phyloP scores from a whole-genome alignment of 345 rosid species.

The Triadica sebifera region DNA sequence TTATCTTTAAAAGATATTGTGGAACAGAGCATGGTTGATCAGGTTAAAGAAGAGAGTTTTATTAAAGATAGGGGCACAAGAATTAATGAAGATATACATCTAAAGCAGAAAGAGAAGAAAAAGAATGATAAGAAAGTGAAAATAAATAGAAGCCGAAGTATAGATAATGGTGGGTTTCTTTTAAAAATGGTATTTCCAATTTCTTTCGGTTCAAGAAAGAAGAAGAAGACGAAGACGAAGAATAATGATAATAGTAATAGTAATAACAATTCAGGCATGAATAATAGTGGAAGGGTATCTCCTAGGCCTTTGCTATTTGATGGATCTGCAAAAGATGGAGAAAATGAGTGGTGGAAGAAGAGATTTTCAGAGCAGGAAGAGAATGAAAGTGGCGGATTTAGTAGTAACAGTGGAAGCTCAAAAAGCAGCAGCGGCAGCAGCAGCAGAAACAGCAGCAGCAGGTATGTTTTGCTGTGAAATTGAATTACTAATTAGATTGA shows the following conservation, averaged over 20 bases:
- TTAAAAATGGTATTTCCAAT: slow-evolving; percentile 70
- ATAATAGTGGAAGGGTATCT: slow-evolving; percentile 27
- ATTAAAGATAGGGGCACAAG: neutral
- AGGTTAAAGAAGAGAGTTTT: slow-evolving; percentile 24
- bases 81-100: slow-evolving; percentile 13
- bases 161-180: slow-evolving; percentile 53
- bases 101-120: slow-evolving; percentile 8
- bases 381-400: slow-evolving; percentile 42
- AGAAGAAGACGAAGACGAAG: slow-evolving; percentile 27
- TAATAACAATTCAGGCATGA: slow-evolving; percentile 11
- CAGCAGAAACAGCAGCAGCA: slow-evolving; percentile 40
- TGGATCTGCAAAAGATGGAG: slow-evolving; percentile 37
- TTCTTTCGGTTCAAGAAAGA: slow-evolving; percentile 44
- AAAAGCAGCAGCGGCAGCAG: slow-evolving; percentile 44
- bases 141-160: slow-evolving; percentile 39
- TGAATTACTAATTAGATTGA: neutral
- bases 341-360: slow-evolving; percentile 73
- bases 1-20: slow-evolving; percentile 80
- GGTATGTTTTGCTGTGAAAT: slow-evolving; percentile 20
- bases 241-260: neutral
- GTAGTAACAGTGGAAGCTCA: slow-evolving; percentile 37
- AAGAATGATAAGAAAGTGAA: slow-evolving; percentile 17
- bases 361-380: slow-evolving; percentile 32
- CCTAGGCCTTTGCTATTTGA: slow-evolving; percentile 47
- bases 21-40: slow-evolving; percentile 34